Base-by-base conservation (phyloP, 2,329 filamentous ascomycete genomes). In the Leptodontidium sp. region DNA sequence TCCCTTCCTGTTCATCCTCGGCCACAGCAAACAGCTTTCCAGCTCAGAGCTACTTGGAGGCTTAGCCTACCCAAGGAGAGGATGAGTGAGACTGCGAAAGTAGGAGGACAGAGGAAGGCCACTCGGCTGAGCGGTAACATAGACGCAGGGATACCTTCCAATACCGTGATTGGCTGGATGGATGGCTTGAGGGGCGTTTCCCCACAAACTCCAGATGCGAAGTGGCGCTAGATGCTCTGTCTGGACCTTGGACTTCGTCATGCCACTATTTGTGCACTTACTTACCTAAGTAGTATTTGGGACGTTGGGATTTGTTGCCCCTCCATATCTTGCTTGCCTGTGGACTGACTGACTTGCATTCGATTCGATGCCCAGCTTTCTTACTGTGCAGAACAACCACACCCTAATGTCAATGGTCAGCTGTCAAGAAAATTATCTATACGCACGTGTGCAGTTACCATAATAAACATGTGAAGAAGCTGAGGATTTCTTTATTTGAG, bases 91-190 rank as follows among this genome's bases (percentile, higher is more conserved):
- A 59, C 12, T 26, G 55, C 9, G 9, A 57, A 32, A 43, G 26
- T 32, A 61, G 17, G 29, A 49, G 58, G 52, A 24, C 59, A 26
- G 38, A n/a, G 52, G 52, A 43, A 14, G 45, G 45, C 35, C 38
- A 29, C 55, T 69, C 68, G 68, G 68, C 61, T 69, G 47, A 67
- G 68, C 68, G 64, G 68, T 67, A 61, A 35, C n/a, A 61, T 7
- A 29, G 21, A 57, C 32, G 40, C 21, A 50, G 38, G 59, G 45
- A 14, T 26, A 38, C 24, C 15, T 2, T 29, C 9, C 26, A 65
- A 32, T 69, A 49, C 68, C 65, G 68, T 69, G 68, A 67, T 67
- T 69, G 68, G 68, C 40, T 26, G n/a, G 14, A 11, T 14, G 24
- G 38, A 17, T 14, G 24, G 47, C 26, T 32, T 9, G 24, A 32